Conservation (phyloP, 805 yeast species). For the Kodamaea neixiangensis region DNA sequence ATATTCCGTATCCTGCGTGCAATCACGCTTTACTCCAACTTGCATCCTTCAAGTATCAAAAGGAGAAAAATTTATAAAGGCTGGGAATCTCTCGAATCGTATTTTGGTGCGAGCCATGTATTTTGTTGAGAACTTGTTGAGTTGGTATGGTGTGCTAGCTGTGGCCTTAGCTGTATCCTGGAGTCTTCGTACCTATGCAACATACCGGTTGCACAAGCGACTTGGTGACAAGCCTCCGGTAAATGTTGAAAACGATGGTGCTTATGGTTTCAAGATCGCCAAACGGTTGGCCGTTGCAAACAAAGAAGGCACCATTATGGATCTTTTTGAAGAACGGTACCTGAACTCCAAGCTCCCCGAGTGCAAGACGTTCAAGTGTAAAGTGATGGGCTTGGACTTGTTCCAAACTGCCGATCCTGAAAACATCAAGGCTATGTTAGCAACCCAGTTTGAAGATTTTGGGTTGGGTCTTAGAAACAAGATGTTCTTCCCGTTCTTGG, state of each 20-base stretch:
- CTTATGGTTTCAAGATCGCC: conserved; percentile 21
- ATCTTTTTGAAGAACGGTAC: conserved; percentile 18
- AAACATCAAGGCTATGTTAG: conserved; percentile 23
- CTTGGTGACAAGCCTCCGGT: conserved; percentile 14
- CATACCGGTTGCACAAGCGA: not conserved
- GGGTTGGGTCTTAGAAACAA: conserved; percentile 20
- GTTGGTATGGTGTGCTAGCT: not conserved
- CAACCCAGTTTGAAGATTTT: conserved; percentile 24
- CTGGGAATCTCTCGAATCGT: not conserved
- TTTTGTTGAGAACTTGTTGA: not conserved
- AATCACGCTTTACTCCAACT: not conserved
- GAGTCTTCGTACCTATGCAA: not conserved
- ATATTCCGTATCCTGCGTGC: conserved; percentile 1
- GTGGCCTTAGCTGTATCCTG: not conserved
- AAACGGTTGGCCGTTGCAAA: conserved; percentile 14
- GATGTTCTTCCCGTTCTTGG: conserved; percentile 19
- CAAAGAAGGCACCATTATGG: conserved; percentile 22
- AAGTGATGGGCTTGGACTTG: conserved; percentile 11
- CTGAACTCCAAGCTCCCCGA: conserved; percentile 15
- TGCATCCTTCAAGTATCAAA: not conserved
- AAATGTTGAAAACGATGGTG: conserved; percentile 12
- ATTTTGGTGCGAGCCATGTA: not conserved
- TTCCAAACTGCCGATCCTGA: conserved; percentile 22
- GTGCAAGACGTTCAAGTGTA: conserved; percentile 16
- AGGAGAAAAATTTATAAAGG: not conserved